Evolutionary conservation across 176 grass and related monocot species (phyloP).

Genomic region (Stipa capillata): DNA sequence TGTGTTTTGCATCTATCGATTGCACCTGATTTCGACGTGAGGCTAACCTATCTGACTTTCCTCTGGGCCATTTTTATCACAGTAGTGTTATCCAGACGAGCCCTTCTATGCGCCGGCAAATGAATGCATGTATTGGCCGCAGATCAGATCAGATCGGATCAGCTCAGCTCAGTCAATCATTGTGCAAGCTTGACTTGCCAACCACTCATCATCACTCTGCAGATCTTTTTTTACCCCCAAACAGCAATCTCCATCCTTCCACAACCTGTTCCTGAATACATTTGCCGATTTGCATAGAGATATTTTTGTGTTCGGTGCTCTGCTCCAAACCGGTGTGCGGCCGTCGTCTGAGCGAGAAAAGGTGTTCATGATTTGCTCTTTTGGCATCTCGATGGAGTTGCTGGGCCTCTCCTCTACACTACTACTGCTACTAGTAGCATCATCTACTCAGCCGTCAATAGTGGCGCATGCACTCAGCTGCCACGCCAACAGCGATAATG

Average conservation of each 20-base stretch:
- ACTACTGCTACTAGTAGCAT: background rate
- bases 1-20: background rate
- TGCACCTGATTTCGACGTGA: background rate
- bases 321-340: no score
- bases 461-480: no score
- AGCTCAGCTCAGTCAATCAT: background rate
- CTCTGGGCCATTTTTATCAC: background rate
- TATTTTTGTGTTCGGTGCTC: background rate
- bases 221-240: background rate
- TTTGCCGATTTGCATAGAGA: background rate
- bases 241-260: background rate
- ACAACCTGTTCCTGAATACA: background rate
- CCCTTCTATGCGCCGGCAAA: background rate
- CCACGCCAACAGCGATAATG: background rate
- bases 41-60: background rate
- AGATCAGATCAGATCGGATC: no score
- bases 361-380: background rate
- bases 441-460: background rate
- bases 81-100: background rate
- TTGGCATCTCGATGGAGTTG: slow-evolving; percentile 10
- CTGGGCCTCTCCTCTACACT: background rate
- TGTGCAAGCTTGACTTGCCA: background rate
- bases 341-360: background rate
- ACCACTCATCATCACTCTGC: background rate
- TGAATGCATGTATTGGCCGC: background rate